These are phyloP conservation scores for Boletus calvinii DNA, from an alignment of 1,284 basidiomycete species.

Conservation along the genomic window DNA sequence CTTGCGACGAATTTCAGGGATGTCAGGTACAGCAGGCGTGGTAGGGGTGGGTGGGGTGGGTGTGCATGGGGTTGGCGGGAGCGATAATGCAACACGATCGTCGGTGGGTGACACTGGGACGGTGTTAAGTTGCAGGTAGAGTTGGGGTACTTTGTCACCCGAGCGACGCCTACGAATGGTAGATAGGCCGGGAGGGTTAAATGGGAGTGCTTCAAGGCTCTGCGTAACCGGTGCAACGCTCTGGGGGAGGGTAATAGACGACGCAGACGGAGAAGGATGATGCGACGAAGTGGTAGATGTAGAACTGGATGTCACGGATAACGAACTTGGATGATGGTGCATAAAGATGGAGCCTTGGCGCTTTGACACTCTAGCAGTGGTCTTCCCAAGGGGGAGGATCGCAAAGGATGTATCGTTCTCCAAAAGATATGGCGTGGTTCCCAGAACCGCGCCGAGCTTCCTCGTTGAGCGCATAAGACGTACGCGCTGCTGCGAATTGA, in stretches of 20 bases:
- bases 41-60: constrained; percentile 22
- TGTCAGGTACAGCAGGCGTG: constrained; percentile 23
- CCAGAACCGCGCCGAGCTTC: constrained; percentile 57
- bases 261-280: constrained; percentile 17
- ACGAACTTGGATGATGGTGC: constrained; percentile 18
- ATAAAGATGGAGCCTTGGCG: constrained; percentile 39
- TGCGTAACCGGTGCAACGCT: neutral
- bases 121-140: constrained; percentile 26
- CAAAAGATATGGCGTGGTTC: constrained; percentile 51
- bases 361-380: constrained; percentile 24
- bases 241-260: constrained; percentile 15
- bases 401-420: constrained; percentile 36
- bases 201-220: constrained; percentile 7
- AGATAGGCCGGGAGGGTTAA: constrained; percentile 23
- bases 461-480: constrained; percentile 58
- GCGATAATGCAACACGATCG: constrained; percentile 2
- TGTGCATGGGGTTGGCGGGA: constrained; percentile 15
- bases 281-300: constrained; percentile 11
- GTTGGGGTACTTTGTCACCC: constrained; percentile 19
- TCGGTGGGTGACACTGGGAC: constrained; percentile 15
- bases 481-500: constrained; percentile 47
- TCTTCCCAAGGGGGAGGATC: constrained; percentile 26
- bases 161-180: constrained; percentile 16
- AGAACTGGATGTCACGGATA: constrained; percentile 23
- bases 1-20: constrained; percentile 31